Evolutionary conservation across 2,329 filamentous ascomycete species (phyloP), one percentile per base, ranked within the genome.

Genomic region (Capronia epimyces): DNA sequence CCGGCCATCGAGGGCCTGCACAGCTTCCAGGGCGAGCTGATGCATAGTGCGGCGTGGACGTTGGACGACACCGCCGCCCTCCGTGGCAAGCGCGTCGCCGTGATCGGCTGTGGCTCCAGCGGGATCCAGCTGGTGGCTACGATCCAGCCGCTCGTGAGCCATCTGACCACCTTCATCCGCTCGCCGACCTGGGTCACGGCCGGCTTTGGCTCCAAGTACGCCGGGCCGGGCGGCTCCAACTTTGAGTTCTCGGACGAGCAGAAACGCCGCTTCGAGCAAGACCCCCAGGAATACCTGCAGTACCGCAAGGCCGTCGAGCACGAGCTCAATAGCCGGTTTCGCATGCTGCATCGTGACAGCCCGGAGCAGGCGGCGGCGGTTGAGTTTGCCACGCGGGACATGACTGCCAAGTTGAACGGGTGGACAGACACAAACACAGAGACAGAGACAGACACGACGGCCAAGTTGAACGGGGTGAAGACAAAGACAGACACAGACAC

Each of bases 21-120:
- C 21, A 53, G 41, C 0, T 71, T 67, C 48, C 48, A 62, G 42
- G 70, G 69, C 1, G 60, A 52, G 16, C 44, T 70, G 4, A 69
- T 71, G 46, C 69, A 72, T 56, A 69, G 68, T 13, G 68, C 69
- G 1, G 53, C 60, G 34, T 73, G 71, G 70, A 67, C 71, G 25
- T 31, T 42, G 9, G 32, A 44, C 48, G 50, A 20, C 7, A 32
- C 29, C 29, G 27, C 13, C 13, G 68, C 76, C 13, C 36, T 31
- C 0, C 56, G 55, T 2, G 50, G 40, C n/a, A 60, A 61, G 21
- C 40, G 31, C 21, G 54, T 63, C 5, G 61, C 55, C 7, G 31
- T 63, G 5, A 60, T 63, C 43, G 56, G 62, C 3, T 56, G 55
- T 46, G 61, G 60, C 8, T 60, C 57, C 1, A 56, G 49, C 2